Evolutionary conservation across 2,329 filamentous ascomycete species (phyloP).

Genomic region (Claviceps citrina): DNA sequence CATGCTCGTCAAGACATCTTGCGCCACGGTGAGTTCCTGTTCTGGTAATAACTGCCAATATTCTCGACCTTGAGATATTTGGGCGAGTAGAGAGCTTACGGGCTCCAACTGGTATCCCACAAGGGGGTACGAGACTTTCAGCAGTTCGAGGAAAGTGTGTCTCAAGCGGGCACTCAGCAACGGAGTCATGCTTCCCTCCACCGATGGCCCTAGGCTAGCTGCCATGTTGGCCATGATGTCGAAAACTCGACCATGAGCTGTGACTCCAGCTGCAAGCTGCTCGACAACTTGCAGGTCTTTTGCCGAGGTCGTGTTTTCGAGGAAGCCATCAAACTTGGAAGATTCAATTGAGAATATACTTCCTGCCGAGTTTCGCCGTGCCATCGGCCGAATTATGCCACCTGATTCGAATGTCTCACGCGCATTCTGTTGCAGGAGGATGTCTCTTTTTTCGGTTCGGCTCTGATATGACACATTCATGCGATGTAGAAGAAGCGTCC

Average conservation of each 20-base stretch:
- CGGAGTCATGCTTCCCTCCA: slow-evolving; percentile 32
- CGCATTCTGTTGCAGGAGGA: slow-evolving; percentile 41
- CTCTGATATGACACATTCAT: slow-evolving; percentile 49
- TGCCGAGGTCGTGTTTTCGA: slow-evolving; percentile 33
- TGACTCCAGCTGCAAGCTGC: slow-evolving; percentile 32
- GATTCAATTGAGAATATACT: slow-evolving; percentile 48
- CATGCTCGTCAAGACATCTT: slow-evolving; percentile 21
- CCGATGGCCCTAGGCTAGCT: slow-evolving; percentile 28
- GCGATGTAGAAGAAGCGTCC: slow-evolving; percentile 60
- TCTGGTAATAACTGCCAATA: slow-evolving; percentile 37
- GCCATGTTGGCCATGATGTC: slow-evolving; percentile 38
- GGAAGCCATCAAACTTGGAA: slow-evolving; percentile 42
- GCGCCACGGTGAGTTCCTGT: slow-evolving; percentile 17
- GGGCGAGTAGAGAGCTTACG: slow-evolving; percentile 47
- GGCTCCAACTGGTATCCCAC: slow-evolving; percentile 61
- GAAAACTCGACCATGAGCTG: slow-evolving; percentile 35
- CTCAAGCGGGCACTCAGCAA: slow-evolving; percentile 49
- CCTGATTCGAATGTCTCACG: slow-evolving; percentile 40
- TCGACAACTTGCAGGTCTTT: slow-evolving; percentile 38
- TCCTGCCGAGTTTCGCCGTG: slow-evolving; percentile 42
- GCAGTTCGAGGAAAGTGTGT: slow-evolving; percentile 49
- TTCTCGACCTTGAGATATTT: slow-evolving; percentile 40
- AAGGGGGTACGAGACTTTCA: slow-evolving; percentile 50
- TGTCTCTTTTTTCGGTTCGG: slow-evolving; percentile 44
- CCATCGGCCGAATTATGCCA: slow-evolving; percentile 24